phyloP scores from a whole-genome alignment of 441 rosid genomes.

The Flueggea neowawraea region DNA sequence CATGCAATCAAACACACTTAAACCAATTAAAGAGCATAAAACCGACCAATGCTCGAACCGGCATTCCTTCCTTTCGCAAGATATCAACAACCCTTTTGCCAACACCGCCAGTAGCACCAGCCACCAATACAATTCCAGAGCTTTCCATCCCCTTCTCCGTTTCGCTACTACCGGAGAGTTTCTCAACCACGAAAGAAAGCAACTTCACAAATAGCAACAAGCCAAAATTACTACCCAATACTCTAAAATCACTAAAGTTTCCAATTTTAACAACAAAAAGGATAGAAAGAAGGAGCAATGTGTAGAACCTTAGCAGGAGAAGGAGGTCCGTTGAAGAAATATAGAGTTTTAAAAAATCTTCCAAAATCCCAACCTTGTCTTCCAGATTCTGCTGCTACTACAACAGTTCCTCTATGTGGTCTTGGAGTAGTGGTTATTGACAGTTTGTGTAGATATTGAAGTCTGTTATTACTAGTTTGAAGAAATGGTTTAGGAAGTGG shows the following conservation, averaged over 20 bases:
- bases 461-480: constrained; percentile 42
- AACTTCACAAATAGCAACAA: constrained; percentile 41
- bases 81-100: constrained; percentile 79
- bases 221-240: too few relatives aligned
- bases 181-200: constrained; percentile 55
- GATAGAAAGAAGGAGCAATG: background rate
- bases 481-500: constrained; percentile 73
- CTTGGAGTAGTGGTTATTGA: constrained; percentile 18
- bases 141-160: constrained; percentile 41
- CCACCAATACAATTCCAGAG: constrained; percentile 63
- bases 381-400: constrained; percentile 34
- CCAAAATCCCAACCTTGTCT: constrained; percentile 85
- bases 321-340: constrained; percentile 81
- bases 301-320: constrained; percentile 71
- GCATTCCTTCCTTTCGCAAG: constrained; percentile 59
- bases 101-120: constrained; percentile 94
- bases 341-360: constrained; percentile 73
- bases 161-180: constrained; percentile 46
- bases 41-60: constrained; percentile 68
- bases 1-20: background rate
- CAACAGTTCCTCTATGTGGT: constrained; percentile 22
- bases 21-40: constrained; percentile 1
- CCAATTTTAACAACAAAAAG: constrained; percentile 4
- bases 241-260: background rate
- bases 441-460: constrained; percentile 24